A percentile compares a stretch with the other conserved stretches of the same genome.
phyloP scores from a whole-genome alignment of 805 yeast genomes.

The Clavispora phyllophila region DNA sequence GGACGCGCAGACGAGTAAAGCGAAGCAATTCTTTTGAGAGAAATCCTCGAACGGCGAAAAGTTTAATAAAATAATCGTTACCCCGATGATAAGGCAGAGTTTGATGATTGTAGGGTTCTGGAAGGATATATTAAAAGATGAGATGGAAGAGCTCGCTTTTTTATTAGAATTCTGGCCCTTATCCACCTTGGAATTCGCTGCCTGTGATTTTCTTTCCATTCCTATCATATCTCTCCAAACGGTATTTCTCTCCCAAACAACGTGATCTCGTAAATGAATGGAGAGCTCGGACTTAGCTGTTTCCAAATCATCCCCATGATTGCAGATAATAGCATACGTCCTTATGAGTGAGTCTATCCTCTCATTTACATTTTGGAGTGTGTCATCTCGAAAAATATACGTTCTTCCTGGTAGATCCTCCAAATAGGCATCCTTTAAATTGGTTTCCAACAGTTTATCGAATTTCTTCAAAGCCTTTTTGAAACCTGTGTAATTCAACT shows the following conservation, averaged over 20 bases:
- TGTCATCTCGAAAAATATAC: conserved; percentile 34
- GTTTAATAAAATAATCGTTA: conserved; percentile 48
- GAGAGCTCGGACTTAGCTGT: conserved; percentile 51
- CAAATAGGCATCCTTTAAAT: conserved; percentile 38
- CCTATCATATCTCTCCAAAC: conserved; percentile 57
- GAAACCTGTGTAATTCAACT: conserved; percentile 49
- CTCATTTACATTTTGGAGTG: conserved; percentile 26
- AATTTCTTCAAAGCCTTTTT: conserved; percentile 50
- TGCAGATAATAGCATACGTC: conserved; percentile 26
- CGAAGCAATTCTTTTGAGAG: conserved; percentile 69
- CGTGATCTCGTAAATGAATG: conserved; percentile 50
- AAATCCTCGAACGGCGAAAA: conserved; percentile 58
- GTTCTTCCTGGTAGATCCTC: conserved; percentile 41
- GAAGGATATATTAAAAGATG: conserved; percentile 13
- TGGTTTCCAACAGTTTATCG: conserved; percentile 45
- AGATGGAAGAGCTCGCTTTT: conserved; percentile 8
- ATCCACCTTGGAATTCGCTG: conserved; percentile 39
- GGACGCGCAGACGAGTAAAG: conserved; percentile 54
- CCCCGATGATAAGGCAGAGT: conserved; percentile 41
- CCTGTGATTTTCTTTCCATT: conserved; percentile 75
- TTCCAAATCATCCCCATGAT: conserved; percentile 37
- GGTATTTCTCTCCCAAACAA: conserved; percentile 52
- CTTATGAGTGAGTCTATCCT: conserved; percentile 29
- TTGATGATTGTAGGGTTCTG: conserved; percentile 34
- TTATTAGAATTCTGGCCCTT: conserved; percentile 4